phyloP scores from a whole-genome alignment of 1,284 basidiomycete species.

The Polyporus tsugae region DNA sequence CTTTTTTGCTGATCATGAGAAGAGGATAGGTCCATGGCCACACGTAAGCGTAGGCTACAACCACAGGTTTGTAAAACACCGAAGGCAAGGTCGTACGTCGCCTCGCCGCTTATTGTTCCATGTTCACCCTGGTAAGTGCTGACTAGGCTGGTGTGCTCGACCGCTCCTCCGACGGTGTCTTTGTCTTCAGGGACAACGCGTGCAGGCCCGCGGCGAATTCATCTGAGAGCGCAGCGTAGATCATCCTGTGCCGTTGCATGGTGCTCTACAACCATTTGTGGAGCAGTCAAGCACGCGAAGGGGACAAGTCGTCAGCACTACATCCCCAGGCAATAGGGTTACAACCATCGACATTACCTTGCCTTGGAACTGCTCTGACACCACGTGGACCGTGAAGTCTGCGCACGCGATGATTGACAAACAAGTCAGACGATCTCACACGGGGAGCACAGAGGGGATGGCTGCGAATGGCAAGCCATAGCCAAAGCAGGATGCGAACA shows the following conservation, averaged over 20 bases:
- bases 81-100: neutral
- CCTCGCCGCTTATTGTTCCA: no score
- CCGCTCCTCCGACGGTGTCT: constrained; percentile 63
- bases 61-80: neutral
- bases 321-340: constrained; percentile 6
- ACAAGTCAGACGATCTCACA: neutral
- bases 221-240: constrained; percentile 72
- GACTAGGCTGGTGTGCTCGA: constrained; percentile 13
- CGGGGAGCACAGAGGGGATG: neutral
- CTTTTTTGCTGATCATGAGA: neutral
- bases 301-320: constrained; percentile 20
- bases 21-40: neutral
- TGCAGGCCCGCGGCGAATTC: constrained; percentile 77
- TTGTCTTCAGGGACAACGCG: constrained; percentile 78
- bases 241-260: constrained; percentile 81
- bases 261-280: constrained; percentile 56
- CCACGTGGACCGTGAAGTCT: constrained; percentile 81
- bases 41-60: neutral
- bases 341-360: constrained; percentile 56
- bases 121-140: neutral
- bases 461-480: constrained; percentile 18
- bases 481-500: constrained; percentile 42
- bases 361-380: constrained; percentile 74
- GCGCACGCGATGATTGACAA: constrained; percentile 6
- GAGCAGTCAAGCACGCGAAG: constrained; percentile 9